Conservation (phyloP, 441 rosid genomes). For the Aleurites moluccanus region DNA sequence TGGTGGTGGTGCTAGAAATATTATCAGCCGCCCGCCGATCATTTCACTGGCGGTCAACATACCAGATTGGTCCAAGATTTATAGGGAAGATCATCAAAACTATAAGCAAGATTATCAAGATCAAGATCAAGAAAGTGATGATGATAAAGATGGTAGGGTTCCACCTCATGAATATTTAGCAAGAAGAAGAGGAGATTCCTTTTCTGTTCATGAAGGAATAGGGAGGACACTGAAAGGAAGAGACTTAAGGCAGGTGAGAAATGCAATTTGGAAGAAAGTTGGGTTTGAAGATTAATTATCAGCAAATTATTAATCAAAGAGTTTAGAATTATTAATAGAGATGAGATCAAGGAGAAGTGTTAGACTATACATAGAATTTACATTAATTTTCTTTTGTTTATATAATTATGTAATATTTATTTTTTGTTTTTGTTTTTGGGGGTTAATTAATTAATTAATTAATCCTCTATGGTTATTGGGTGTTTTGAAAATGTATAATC, state of each 20-base stretch:
- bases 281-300: slow-evolving; percentile 66
- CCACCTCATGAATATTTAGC: slow-evolving; percentile 92
- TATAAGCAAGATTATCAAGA: slow-evolving; percentile 1
- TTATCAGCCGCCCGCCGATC: slow-evolving; percentile 6
- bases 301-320: not conserved
- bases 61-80: slow-evolving; percentile 88
- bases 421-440: not conserved
- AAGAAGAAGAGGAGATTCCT: slow-evolving; percentile 48
- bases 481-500: slow-evolving; percentile 26
- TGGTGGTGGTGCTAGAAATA: slow-evolving; percentile 21
- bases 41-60: slow-evolving; percentile 69
- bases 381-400: not conserved
- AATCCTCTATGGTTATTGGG: slow-evolving; percentile 12
- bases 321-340: not conserved
- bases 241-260: slow-evolving; percentile 74
- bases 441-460: not conserved
- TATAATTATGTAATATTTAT: not conserved
- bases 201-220: slow-evolving; percentile 70
- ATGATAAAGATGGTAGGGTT: slow-evolving; percentile 40
- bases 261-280: slow-evolving; percentile 78
- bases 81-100: slow-evolving; percentile 41
- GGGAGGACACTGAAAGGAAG: slow-evolving; percentile 86
- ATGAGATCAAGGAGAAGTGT: not conserved
- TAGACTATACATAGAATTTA: not conserved
- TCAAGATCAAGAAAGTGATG: slow-evolving; percentile 26